Conservation (phyloP, 2,329 filamentous ascomycete genomes). For the Metarhizium guizhouense region DNA sequence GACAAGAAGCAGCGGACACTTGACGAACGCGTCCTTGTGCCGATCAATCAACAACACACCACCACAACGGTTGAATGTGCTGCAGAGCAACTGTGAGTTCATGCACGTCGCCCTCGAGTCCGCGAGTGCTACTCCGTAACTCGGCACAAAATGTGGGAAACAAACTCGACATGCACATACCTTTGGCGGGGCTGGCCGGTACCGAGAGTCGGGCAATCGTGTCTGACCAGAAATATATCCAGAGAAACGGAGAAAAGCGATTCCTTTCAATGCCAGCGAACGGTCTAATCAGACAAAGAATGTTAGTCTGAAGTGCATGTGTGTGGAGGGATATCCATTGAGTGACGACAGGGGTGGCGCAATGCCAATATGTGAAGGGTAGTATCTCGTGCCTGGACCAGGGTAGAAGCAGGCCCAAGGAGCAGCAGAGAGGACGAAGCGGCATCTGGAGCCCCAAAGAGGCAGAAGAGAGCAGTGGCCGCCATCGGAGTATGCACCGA, state of each 20-base stretch:
- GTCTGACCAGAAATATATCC: neutral
- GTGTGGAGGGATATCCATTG: neutral
- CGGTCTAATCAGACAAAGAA: neutral
- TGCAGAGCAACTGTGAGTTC: neutral
- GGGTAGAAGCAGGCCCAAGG: neutral
- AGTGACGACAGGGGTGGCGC: slow-evolving; percentile 3
- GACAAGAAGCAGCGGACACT: neutral
- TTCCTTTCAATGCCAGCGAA: neutral
- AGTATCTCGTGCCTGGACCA: neutral
- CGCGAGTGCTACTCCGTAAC: neutral
- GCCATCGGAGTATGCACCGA: neutral
- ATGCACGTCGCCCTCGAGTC: slow-evolving; percentile 1
- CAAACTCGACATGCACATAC: slow-evolving; percentile 1
- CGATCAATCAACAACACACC: neutral
- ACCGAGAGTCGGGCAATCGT: neutral
- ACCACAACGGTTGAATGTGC: neutral
- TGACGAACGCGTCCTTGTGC: neutral
- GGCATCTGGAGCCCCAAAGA: too few species aligned
- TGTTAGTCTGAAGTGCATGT: slow-evolving; percentile 2
- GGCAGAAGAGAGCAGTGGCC: neutral
- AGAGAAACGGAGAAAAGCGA: neutral
- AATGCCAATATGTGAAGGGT: neutral
- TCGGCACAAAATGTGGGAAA: neutral
- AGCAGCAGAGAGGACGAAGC: neutral
- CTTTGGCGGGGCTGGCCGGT: neutral